These are phyloP conservation scores for Leccinum cinnamomeum DNA, from an alignment of 1,284 basidiomycete genomes.

Conservation along the genomic window DNA sequence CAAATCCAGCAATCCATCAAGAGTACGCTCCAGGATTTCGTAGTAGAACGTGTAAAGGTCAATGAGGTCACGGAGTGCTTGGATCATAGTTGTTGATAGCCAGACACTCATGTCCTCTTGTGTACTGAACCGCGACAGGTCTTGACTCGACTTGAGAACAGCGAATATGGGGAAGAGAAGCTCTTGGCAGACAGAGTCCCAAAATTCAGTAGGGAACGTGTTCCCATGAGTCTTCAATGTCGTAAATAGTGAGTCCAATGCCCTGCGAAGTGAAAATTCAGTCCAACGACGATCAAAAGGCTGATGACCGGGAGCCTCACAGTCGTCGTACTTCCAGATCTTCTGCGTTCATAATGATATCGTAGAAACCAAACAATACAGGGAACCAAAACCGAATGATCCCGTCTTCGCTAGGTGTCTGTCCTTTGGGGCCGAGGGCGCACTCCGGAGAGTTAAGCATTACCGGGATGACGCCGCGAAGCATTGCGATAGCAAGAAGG, in stretches of 20 bases:
- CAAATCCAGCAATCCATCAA: conserved; percentile 91
- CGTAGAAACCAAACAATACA: conserved; percentile 94
- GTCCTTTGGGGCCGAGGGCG: conserved; percentile 48
- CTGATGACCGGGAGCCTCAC: conserved; percentile 50
- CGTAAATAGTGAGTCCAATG: conserved; percentile 93
- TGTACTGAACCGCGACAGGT: conserved; percentile 89
- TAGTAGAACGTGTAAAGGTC: conserved; percentile 98
- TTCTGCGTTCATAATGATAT: conserved; percentile 99
- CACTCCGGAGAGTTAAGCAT: conserved; percentile 90
- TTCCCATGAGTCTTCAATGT: conserved; percentile 91
- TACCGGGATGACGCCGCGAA: conserved; percentile 86
- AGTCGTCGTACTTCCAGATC: conserved; percentile 95
- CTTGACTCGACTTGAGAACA: conserved; percentile 88
- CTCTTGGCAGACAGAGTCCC: conserved; percentile 97
- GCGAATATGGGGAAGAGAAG: conserved; percentile 99
- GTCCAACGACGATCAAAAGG: not conserved
- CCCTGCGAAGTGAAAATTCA: conserved; percentile 49
- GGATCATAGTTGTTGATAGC: conserved; percentile 99
- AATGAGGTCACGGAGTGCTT: conserved; percentile 93
- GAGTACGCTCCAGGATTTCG: conserved; percentile 84
- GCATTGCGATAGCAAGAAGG: conserved; percentile 94
- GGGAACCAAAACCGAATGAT: conserved; percentile 99
- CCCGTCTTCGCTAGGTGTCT: conserved; percentile 38
- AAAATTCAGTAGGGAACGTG: conserved; percentile 90
- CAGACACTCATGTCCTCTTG: conserved; percentile 99